Base-by-base conservation (phyloP, 805 yeast species). In the Lipomyces japonicus region DNA sequence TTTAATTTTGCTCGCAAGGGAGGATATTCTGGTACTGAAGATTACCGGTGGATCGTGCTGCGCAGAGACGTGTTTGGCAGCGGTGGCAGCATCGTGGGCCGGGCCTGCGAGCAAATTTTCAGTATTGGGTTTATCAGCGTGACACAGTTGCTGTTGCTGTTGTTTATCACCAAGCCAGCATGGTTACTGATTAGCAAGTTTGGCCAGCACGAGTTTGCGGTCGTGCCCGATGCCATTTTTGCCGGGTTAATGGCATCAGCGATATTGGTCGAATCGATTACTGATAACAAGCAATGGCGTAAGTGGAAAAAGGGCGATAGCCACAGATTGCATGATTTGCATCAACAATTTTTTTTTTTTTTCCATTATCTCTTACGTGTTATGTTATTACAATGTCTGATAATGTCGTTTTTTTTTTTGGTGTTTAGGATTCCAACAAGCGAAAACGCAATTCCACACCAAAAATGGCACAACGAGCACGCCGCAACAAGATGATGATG, bases 1-100 rank as follows among this genome's bases (percentile, higher is more conserved):
- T 51, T 24, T 45, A 54, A 54, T 34, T 54, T 51, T 37, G 51
- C 52, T 4, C 49, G 58, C 23, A 54, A 54, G 45, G 56, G 58
- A 4, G 58, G 58, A 5, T 54, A 54, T 35, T 44, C 50, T 6
- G 57, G 57, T 6, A 31, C 18, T 7, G 58, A 53, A 31, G 58
- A 53, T 38, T 53, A 53, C 43, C 46, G 58, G 31, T 53, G 55
- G 55, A 25, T 30, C 43, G 26, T 47, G 10, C 25, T 53, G 26
- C 52, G 57, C 9, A n/a, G n/a, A n/a, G n/a, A n/a, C n/a, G n/a
- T n/a, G n/a, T n/a, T n/a, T n/a, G n/a, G n/a, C n/a, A n/a, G n/a
- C n/a, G n/a, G n/a, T n/a, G n/a, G n/a, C n/a, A n/a, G 39, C 4
- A 32, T 39, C 26, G 37, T 54, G 50, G 25, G 45, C 10, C n/a